Conservation (phyloP, 1,284 basidiomycete species). For the Cutaneotrichosporon daszewskae region DNA sequence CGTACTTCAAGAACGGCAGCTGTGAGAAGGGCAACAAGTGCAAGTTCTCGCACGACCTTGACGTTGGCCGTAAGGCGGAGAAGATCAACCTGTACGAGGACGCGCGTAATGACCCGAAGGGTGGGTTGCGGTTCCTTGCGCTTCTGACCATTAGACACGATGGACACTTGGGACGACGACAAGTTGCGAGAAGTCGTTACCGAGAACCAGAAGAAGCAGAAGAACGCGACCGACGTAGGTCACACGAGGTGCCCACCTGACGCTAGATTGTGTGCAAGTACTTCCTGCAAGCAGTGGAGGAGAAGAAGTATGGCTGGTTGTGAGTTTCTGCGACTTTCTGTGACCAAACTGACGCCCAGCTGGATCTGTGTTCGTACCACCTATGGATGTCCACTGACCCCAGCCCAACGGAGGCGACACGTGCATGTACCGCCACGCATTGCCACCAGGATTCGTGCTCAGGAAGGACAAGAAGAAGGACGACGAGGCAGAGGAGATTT, state of each 20-base stretch:
- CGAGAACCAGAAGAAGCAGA: slow-evolving; percentile 84
- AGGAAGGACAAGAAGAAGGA: slow-evolving; percentile 77
- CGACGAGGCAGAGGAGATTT: slow-evolving; percentile 76
- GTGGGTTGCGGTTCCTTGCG: slow-evolving; percentile 40
- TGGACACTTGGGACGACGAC: slow-evolving; percentile 97
- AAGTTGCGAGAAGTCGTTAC: slow-evolving; percentile 81
- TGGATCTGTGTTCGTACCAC: slow-evolving; percentile 46
- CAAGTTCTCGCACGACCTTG: slow-evolving; percentile 90
- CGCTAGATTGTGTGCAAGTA: slow-evolving; percentile 89
- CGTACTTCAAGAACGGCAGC: slow-evolving; percentile 77
- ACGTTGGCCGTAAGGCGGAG: slow-evolving; percentile 85
- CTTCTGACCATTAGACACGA: slow-evolving; percentile 62
- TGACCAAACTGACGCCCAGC: slow-evolving; percentile 27
- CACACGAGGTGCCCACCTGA: neutral
- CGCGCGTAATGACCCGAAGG: slow-evolving; percentile 61
- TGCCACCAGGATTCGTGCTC: slow-evolving; percentile 92
- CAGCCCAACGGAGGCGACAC: slow-evolving; percentile 55
- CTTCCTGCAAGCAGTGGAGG: slow-evolving; percentile 95
- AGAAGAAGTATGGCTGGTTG: slow-evolving; percentile 65
- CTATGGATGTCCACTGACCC: neutral
- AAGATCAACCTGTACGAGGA: slow-evolving; percentile 97
- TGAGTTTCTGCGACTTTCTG: slow-evolving; percentile 13
- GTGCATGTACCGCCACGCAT: slow-evolving; percentile 91
- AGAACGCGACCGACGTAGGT: slow-evolving; percentile 82
- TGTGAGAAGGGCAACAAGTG: slow-evolving; percentile 87